Base-by-base conservation (phyloP, 2,329 filamentous ascomycete genomes). In the Madurella mycetomatis region DNA sequence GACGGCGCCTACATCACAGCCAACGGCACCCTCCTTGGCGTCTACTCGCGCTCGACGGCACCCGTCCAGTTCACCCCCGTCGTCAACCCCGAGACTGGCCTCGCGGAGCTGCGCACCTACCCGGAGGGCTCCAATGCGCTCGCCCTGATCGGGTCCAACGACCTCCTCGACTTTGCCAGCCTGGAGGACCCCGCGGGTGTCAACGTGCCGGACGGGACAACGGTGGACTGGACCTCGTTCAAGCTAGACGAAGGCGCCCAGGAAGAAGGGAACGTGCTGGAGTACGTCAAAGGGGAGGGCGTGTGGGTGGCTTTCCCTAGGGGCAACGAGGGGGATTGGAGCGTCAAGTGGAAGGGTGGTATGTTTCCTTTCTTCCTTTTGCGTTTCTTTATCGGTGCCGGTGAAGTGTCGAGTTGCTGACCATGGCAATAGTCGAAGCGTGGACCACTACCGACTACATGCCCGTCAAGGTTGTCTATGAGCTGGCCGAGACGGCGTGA, bases 331-430 rank as follows among this genome's bases (percentile, higher is more conserved):
- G 48, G 19, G 41, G 55, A 37, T 30, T 73, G 67, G 67, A 56
- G 56, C 31, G 63, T 72, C 25, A 70, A 67, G 53, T 74, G 71
- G 70, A 69, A 69, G 41, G 67, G 69, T 57, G 67, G 71, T 72
- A 52, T 61, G 71, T 64, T 2, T 37, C 18, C 39, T 16, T 18
- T 18, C 30, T 12, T 43, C n/a, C 15, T 41, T 12, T 19, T 40
- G 43, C 11, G 18, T 39, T 5, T 19, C 18, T 15, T 41, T 42
- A 2, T n/a, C 15, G 3, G n/a, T 40, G 42, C 32, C 41, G 41
- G 16, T 47, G 31, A 39, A 40, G 15, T 31, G 15, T 16, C 45
- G 41, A 32, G 32, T 30, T 40, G 39, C 41, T 52, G 50, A 50
- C 16, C 12, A 25, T 43, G 18, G 40, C 4, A 17, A 31, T 45